phyloP scores from a whole-genome alignment of 176 grass and related monocot species.

The Stipa capillata region DNA sequence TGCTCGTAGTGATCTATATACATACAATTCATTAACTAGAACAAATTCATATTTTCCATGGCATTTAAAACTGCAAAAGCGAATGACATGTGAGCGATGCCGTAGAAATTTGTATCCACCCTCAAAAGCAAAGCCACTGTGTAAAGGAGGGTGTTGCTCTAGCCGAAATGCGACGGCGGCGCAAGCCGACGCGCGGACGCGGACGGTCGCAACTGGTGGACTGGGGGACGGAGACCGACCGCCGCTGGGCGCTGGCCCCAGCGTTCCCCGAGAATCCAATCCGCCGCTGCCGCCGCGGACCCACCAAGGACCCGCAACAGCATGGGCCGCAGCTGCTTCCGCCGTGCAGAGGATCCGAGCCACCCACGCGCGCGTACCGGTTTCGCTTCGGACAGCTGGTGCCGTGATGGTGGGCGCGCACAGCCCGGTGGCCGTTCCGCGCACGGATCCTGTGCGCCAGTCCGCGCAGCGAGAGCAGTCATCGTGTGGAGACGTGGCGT shows the following conservation, averaged over 20 bases:
- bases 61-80: too few species aligned
- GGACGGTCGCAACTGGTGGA: constrained; percentile 24
- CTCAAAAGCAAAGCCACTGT: too few species aligned
- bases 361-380: constrained; percentile 28
- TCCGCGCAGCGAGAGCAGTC: not conserved
- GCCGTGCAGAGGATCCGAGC: constrained; percentile 27
- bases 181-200: not conserved
- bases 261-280: too few species aligned
- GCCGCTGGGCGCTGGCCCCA: too few species aligned
- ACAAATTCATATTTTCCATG: too few species aligned
- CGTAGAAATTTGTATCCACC: too few species aligned
- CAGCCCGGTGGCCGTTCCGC: not conserved
- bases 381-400: constrained; percentile 27
- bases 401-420: not conserved
- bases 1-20: too few species aligned
- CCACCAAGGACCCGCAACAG: not conserved
- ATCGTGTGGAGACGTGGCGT: not conserved
- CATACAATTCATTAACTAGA: too few species aligned
- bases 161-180: constrained; percentile 5
- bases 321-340: not conserved
- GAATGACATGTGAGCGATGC: too few species aligned
- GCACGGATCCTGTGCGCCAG: constrained; percentile 1
- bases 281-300: too few species aligned
- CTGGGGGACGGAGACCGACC: not conserved
- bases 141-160: too few species aligned